Conservation (phyloP, 148 eudicot genomes). For the Camellia lanceoleosa region DNA sequence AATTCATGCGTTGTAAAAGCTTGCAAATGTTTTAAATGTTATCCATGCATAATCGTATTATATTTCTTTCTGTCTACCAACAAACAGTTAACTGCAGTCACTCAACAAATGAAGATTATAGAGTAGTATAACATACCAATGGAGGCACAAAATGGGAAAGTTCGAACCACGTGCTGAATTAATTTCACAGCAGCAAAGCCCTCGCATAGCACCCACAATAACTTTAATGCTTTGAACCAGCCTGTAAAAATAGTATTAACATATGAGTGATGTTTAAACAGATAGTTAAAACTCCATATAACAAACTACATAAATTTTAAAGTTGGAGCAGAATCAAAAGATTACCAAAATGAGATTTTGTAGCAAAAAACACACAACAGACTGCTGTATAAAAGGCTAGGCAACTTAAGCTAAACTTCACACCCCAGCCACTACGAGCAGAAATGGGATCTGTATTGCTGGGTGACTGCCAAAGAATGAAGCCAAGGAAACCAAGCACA, state of each 20-base stretch:
- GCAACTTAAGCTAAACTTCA: constrained; percentile 34
- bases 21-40: neutral
- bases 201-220: constrained; percentile 59
- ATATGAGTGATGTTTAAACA: neutral
- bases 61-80: neutral
- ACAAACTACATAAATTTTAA: neutral
- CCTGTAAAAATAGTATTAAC: constrained; percentile 34
- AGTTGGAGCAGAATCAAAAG: constrained; percentile 8
- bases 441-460: constrained; percentile 20
- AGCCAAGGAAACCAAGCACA: constrained; percentile 53
- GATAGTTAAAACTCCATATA: neutral
- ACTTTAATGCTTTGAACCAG: constrained; percentile 30
- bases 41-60: neutral
- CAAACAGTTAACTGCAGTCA: constrained; percentile 4
- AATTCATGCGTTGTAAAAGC: neutral
- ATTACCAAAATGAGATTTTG: constrained; percentile 43
- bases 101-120: neutral
- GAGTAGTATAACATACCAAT: constrained; percentile 44
- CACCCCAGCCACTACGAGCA: constrained; percentile 14
- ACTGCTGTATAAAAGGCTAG: constrained; percentile 30
- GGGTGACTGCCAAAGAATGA: constrained; percentile 22
- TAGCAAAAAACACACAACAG: constrained; percentile 31
- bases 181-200: constrained; percentile 65
- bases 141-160: constrained; percentile 88
- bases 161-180: constrained; percentile 65